Evolutionary conservation across 257 asterid species (phyloP).

Genomic region (Solanum clarkiae): DNA sequence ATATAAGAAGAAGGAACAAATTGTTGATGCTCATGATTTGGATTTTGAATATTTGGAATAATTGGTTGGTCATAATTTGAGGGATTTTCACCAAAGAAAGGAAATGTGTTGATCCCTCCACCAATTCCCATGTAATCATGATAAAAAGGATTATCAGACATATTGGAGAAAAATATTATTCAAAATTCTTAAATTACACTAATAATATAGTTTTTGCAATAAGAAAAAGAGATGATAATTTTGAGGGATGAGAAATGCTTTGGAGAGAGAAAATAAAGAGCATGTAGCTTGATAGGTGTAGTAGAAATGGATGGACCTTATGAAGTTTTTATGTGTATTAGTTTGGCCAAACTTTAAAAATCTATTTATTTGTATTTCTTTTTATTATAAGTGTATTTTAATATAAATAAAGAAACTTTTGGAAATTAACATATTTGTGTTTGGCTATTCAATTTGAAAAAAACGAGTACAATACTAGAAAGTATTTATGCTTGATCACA

Average conservation of each 20-base stretch:
- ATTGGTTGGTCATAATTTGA: neutral
- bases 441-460: neutral
- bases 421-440: neutral
- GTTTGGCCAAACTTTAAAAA: neutral
- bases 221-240: neutral
- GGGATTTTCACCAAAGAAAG: neutral
- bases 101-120: neutral
- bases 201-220: neutral
- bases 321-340: neutral
- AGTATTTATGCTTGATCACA: neutral
- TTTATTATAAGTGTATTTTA: neutral
- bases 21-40: neutral
- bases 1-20: constrained; percentile 1
- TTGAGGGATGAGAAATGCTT: neutral
- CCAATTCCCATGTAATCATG: constrained; percentile 4
- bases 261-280: neutral
- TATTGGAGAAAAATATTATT: neutral
- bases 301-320: neutral
- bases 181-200: neutral
- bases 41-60: neutral
- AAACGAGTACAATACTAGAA: neutral
- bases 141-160: constrained; percentile 1
- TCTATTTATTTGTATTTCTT: neutral
- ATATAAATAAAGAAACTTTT: neutral
- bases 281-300: neutral